Evolutionary conservation across 2,329 filamentous ascomycete genomes (phyloP), one percentile per base, ranked within the genome.

Genomic region (Fusarium musae): DNA sequence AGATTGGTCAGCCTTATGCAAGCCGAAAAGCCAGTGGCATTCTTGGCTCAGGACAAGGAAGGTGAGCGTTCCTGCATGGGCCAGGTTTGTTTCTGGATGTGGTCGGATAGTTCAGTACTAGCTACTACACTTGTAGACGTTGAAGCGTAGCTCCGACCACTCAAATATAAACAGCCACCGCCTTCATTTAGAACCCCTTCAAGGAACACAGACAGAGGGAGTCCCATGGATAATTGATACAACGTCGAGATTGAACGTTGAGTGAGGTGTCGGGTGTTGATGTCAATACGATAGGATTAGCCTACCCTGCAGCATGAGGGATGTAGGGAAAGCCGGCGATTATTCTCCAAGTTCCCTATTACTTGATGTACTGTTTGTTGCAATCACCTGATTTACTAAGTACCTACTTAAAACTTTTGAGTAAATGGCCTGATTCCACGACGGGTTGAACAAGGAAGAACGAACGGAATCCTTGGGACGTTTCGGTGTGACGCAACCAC

Each of bases 11-110:
- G 56, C 67, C 59, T 72, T 61, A 69, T 57, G 58, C 39, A 66
- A 21, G 28, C 17, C 59, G 58, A 44, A 43, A 62, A 23, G 32
- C 26, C 43, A 52, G 43, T 53, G 42, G 47, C 17, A 59, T 70
- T 43, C 39, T 66, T 69, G 64, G 42, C 59, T 39, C 26, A 43
- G 34, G 30, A 34, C 52, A 56, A 62, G 52, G 52, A 70, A 54
- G 62, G 30, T 43, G n/a, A 28, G 39, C 59, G 61, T 70, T 73
- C 58, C 61, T 73, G 70, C 61, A 71, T 73, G 42, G 56, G 40
- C 34, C 42, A 15, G 21, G 42, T 47, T 36, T 50, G 40, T 19
- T 36, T 58, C 30, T 36, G 30, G 15, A 49, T n/a, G 28, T 49
- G 46, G n/a, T 52, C 46, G n/a, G n/a, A 23, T 34, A 34, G 16